Percentiles rank a stretch among this genome's conserved stretches.
Conservation (phyloP, 2,329 filamentous ascomycete species). For the Diplodia mutila region DNA sequence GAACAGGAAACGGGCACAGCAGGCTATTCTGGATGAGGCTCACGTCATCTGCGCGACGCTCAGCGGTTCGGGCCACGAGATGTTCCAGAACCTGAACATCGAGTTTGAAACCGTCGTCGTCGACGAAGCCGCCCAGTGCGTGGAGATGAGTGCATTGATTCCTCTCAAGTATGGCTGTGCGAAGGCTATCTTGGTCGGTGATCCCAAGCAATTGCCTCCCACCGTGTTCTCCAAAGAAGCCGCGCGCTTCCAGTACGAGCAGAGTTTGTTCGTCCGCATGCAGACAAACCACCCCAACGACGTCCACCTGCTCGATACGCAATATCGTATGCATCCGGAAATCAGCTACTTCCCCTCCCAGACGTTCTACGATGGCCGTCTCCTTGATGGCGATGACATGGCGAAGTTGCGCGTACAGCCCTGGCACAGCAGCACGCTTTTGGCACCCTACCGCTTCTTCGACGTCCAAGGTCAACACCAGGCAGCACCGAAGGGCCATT, state of each 20-base stretch:
- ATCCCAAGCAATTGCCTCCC: constrained; percentile 94
- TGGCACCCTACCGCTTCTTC: constrained; percentile 96
- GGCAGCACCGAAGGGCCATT: constrained; percentile 80
- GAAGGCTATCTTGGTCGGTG: constrained; percentile 95
- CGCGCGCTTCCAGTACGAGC: constrained; percentile 90
- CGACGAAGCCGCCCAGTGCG: constrained; percentile 96
- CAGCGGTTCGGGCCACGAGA: constrained; percentile 94
- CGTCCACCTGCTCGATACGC: constrained; percentile 92
- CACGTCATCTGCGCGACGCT: constrained; percentile 95
- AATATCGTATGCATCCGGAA: constrained; percentile 99
- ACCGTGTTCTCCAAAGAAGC: constrained; percentile 95
- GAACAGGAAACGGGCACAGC: constrained; percentile 79
- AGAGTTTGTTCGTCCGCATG: constrained; percentile 98
- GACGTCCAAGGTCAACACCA: constrained; percentile 89
- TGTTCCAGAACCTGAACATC: constrained; percentile 91
- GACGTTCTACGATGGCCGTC: constrained; percentile 87
- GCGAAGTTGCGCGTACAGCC: constrained; percentile 71
- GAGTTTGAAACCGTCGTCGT: constrained; percentile 99
- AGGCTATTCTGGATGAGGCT: constrained; percentile 85
- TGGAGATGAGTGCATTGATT: constrained; percentile 94
- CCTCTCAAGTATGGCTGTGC: constrained; percentile 96
- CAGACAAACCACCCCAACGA: constrained; percentile 86
- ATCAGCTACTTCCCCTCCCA: constrained; percentile 89
- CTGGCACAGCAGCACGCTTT: constrained; percentile 81
- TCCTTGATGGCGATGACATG: constrained; percentile 88